Evolutionary conservation across 768 basidiomycete genomes (phyloP), one percentile per base, ranked within the genome.

Genomic region (Tubosaeta sp.): DNA sequence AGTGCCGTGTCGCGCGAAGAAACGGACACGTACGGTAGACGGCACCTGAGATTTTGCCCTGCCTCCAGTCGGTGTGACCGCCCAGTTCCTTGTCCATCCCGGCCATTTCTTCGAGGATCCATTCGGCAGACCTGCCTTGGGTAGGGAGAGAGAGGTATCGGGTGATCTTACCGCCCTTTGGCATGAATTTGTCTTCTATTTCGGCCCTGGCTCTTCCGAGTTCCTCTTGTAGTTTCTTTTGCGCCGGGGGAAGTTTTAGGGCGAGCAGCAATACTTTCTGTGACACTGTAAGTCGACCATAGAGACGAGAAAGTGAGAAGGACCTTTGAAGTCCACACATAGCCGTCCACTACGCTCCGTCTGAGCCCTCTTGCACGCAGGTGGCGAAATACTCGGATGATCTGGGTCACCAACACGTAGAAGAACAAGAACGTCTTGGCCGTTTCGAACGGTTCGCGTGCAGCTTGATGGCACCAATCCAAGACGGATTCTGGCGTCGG

Each of bases 31-130:
- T 64, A 90, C 88, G 91, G 60, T 94, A 94, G 19, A 94, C 86
- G 6, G 89, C 87, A 4, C 91, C 92, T 40, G 86, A 88, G 13
- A 94, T 66, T 65, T 88, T 89, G 16, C 90, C 90, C 5, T 79
- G 66, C 46, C 70, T 74, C 83, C 87, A 94, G 49, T 82, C 71
- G 2, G 75, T 69, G 35, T 72, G 60, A 3, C 16, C 62, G 58
- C 69, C 73, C 41, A 79, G 63, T 52, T 82, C 81, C 22, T 59
- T 64, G 66, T 93, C 88, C 87, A 93, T 91, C 59, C 75, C 80
- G 21, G 81, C 78, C 86, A 93, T 90, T 64, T 91, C 87, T 8
- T 73, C 75, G 18, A 83, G 53, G 54, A 94, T 87, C 87, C 87
- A 89, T 53, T 86, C 86, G 8, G 78, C 53, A 0, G 82, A 71